A percentile compares a stretch with the other conserved stretches of the same genome.
These are phyloP conservation scores for Cercospora zeae-maydis DNA, from an alignment of 2,329 filamentous ascomycete genomes.

Conservation along the genomic window DNA sequence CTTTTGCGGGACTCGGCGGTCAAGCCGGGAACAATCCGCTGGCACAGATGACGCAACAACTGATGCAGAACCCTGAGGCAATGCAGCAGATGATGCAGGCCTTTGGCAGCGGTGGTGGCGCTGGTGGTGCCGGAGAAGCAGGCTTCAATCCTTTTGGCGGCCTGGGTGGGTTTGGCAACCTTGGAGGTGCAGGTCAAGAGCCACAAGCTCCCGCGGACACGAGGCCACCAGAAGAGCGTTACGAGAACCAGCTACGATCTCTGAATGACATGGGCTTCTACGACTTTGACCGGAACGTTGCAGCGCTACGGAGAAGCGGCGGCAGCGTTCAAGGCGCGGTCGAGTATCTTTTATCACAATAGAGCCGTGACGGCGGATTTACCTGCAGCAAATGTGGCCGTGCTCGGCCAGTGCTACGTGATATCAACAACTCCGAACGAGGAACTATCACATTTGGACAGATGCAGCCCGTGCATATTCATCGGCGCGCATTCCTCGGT, in stretches of 20 bases:
- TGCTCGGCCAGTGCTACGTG: not conserved
- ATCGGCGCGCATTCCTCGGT: not conserved
- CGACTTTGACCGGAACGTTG: conserved; percentile 90
- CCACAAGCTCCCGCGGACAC: conserved; percentile 66
- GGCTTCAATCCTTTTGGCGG: conserved; percentile 47
- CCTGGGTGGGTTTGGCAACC: conserved; percentile 30
- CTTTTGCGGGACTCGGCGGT: conserved; percentile 59
- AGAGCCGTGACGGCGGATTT: not conserved
- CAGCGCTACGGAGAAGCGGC: conserved; percentile 79
- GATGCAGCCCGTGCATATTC: not conserved
- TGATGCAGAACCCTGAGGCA: conserved; percentile 58
- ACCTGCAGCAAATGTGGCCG: not conserved
- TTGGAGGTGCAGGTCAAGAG: conserved; percentile 30
- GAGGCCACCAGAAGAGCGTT: conserved; percentile 88
- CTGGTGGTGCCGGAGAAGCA: conserved; percentile 33
- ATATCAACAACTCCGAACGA: not conserved
- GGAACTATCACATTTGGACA: not conserved
- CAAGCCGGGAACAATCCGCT: conserved; percentile 45
- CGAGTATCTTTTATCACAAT: conserved; percentile 58
- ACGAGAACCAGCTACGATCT: conserved; percentile 83
- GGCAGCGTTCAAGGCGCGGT: conserved; percentile 92
- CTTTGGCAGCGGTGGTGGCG: conserved; percentile 50
- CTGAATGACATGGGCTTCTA: conserved; percentile 99
- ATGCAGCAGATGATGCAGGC: conserved; percentile 53
- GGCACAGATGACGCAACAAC: conserved; percentile 42